These are phyloP conservation scores for Dispira parvispora DNA, from an alignment of 192 early-diverging fungal genomes.

Conservation along the genomic window DNA sequence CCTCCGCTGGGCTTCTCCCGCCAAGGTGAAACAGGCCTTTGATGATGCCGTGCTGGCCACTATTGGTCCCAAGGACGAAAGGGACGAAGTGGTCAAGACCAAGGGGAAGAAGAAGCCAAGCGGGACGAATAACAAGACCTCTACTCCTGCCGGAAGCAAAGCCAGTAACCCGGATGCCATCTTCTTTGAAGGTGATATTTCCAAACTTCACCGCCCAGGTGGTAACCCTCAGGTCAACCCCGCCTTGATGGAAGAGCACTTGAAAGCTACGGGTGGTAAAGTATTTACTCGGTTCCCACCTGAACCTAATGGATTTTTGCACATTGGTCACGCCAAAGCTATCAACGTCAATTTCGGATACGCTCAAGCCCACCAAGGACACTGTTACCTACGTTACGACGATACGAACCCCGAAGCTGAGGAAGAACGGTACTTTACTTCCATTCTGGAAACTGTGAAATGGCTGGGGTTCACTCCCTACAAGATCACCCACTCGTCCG, in stretches of 20 bases:
- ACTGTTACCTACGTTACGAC: constrained; percentile 83
- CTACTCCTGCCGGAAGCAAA: constrained; percentile 17
- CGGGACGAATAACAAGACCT: constrained; percentile 12
- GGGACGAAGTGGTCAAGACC: constrained; percentile 48
- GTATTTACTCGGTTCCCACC: constrained; percentile 98
- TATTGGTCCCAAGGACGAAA: constrained; percentile 98
- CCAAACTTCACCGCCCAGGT: constrained; percentile 83
- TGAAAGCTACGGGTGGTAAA: constrained; percentile 74
- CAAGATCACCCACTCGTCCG: constrained; percentile 89
- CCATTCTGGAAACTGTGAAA: constrained; percentile 80
- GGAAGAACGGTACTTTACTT: constrained; percentile 86
- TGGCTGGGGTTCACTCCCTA: constrained; percentile 95
- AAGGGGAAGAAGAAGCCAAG: constrained; percentile 19
- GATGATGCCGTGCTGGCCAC: constrained; percentile 67
- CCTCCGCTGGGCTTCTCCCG: constrained; percentile 82
- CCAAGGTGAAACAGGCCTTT: constrained; percentile 70
- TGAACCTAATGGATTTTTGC: constrained; percentile 97
- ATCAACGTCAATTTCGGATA: constrained; percentile 99
- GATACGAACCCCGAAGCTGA: constrained; percentile 88
- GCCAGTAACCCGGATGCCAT: constrained; percentile 38
- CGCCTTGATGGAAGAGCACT: constrained; percentile 74
- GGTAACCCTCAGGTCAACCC: constrained; percentile 93
- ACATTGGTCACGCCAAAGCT: constrained; percentile 99
- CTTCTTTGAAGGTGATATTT: constrained; percentile 87
- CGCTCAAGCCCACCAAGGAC: constrained; percentile 73